Evolutionary conservation across 345 rosid genomes (phyloP), one percentile per base, ranked within the genome.

Genomic region (Angophora floribunda): DNA sequence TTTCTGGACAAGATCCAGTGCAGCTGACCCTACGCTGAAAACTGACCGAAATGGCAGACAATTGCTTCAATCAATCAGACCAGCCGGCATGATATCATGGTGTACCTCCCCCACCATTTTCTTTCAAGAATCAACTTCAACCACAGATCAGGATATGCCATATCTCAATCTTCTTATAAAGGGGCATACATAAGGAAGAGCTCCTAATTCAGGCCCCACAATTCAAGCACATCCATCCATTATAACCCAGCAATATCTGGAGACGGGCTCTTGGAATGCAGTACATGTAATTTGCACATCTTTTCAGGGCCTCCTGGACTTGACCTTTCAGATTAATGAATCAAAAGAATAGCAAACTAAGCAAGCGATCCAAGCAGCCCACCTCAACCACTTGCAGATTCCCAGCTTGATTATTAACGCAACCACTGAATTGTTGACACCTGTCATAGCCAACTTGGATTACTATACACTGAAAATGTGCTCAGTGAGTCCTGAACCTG

Each of bases 1-100:
- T 36, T 36, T 75, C 84, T 41, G 84, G 49, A 75, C 84, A 75
- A 41, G 84, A 75, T 36, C 84, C 28, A 14, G 84, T 75, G 84
- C 84, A 75, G 84, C 41, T 75, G 84, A 75, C 84, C 84, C 84
- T 75, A 75, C 49, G 14, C 32, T 19, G 84, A 75, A 75, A 75
- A 75, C 84, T 41, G 84, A 75, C 84, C 13, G 14, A 88, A 90
- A 91, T 92, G 94, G 95, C 95, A 91, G 96, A 92, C 95, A 93
- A 87, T 79, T 61, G 85, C 67, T 86, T 91, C 93, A 91, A 90
- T 94, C 90, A 92, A 92, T 91, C 87, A 89, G 89, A 88, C 91
- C 82, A 21, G 87, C 93, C 92, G 88, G 86, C 67, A 86, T 85
- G 85, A 87, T 63, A 89, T 85, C 86, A 90, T 87, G 86, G 86